These are phyloP conservation scores for Ascobolus immersus DNA, from an alignment of 495 filamentous ascomycete genomes.

Conservation along the genomic window DNA sequence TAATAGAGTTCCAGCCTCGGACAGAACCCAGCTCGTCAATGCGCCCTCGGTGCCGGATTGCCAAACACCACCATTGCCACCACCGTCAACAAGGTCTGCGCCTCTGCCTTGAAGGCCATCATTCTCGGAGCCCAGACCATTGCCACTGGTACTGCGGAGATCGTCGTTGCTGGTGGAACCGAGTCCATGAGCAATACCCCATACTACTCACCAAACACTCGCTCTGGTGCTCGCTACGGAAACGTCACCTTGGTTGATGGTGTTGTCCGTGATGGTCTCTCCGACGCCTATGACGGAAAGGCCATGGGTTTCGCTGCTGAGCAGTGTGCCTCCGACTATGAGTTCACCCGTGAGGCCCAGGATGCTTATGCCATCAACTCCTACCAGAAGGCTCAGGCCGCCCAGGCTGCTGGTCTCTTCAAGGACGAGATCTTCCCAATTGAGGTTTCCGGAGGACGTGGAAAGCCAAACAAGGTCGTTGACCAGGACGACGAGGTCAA, in stretches of 20 bases:
- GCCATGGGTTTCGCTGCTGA: conserved; percentile 86
- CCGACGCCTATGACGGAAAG: conserved; percentile 67
- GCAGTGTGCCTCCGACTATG: conserved; percentile 70
- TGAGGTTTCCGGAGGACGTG: conserved; percentile 61
- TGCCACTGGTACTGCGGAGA: conserved; percentile 71
- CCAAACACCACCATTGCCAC: conserved; percentile 55
- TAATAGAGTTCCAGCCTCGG: conserved; percentile 38
- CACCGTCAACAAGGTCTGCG: conserved; percentile 96
- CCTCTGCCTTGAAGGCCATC: conserved; percentile 76
- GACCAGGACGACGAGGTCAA: conserved; percentile 84
- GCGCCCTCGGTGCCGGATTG: conserved; percentile 67
- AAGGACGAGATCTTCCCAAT: conserved; percentile 69
- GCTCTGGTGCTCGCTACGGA: conserved; percentile 72
- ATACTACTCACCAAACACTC: conserved; percentile 74
- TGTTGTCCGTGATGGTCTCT: conserved; percentile 73
- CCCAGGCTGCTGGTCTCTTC: conserved; percentile 53
- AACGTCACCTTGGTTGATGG: conserved; percentile 68
- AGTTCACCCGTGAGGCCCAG: conserved; percentile 53
- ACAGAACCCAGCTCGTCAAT: conserved; percentile 88
- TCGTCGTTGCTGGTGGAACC: conserved; percentile 75
- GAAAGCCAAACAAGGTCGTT: conserved; percentile 61
- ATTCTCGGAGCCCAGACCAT: conserved; percentile 90
- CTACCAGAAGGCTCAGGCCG: conserved; percentile 75
- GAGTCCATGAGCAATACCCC: conserved; percentile 96
- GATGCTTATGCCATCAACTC: conserved; percentile 82